These are phyloP conservation scores for Tinospora cordifolia DNA, from an alignment of 164 flowering plant genomes.

Conservation along the genomic window DNA sequence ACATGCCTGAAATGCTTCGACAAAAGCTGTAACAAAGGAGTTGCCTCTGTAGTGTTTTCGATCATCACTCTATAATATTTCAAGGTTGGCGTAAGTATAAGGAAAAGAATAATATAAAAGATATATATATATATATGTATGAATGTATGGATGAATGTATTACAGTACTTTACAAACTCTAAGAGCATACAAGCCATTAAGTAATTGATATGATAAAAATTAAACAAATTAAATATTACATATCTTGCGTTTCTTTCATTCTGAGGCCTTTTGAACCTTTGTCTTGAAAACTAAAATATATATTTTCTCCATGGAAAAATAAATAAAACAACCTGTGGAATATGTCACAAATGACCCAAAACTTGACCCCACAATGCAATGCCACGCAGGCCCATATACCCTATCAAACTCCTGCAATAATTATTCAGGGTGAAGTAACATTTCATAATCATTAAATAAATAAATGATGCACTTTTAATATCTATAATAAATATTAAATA, in stretches of 20 bases:
- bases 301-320: constrained; percentile 61
- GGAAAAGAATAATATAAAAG: too few relatives aligned
- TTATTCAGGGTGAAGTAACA: background rate
- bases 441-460: too few relatives aligned
- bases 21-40: too few relatives aligned
- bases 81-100: too few relatives aligned
- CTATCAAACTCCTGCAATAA: constrained; percentile 60
- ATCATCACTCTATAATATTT: too few relatives aligned
- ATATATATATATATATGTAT: too few relatives aligned
- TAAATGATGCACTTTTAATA: too few relatives aligned
- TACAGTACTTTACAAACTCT: background rate
- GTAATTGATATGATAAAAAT: background rate
- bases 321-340: constrained; percentile 61
- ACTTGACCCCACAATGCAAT: constrained; percentile 69
- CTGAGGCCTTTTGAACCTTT: constrained; percentile 37
- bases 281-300: constrained; percentile 56
- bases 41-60: too few relatives aligned
- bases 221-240: background rate
- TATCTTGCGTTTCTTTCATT: constrained; percentile 9
- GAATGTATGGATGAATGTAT: background rate
- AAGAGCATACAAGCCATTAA: background rate
- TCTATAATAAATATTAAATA: too few relatives aligned
- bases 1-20: too few relatives aligned
- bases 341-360: constrained; percentile 79
- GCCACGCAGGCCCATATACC: constrained; percentile 82